Evolutionary conservation across 2,329 filamentous ascomycete species (phyloP).

Genomic region (Amylocarpus encephaloides): DNA sequence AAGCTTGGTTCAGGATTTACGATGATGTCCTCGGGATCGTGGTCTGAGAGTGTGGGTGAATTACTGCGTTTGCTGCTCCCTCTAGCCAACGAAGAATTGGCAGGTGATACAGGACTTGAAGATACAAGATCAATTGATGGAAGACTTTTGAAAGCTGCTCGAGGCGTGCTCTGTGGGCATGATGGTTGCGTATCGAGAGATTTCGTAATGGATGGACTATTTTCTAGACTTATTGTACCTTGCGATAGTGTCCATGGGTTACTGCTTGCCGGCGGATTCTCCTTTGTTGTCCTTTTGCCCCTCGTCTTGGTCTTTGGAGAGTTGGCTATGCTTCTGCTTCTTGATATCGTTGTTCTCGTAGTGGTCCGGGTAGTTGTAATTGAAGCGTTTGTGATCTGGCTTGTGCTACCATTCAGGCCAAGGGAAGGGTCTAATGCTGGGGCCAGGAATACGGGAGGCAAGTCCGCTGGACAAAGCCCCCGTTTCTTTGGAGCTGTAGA

Average conservation of each 20-base stretch:
- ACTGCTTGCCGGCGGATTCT: slow-evolving; percentile 1
- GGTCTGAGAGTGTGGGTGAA: slow-evolving; percentile 1
- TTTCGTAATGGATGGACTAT: slow-evolving; percentile 6
- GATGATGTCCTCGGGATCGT: not conserved
- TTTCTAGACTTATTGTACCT: slow-evolving; percentile 10
- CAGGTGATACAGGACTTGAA: not conserved
- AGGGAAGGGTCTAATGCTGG: slow-evolving; percentile 16
- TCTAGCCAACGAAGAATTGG: not conserved
- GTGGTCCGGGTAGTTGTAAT: not conserved
- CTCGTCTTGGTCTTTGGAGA: slow-evolving; percentile 1
- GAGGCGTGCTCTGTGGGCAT: slow-evolving; percentile 1
- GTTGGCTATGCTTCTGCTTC: not conserved
- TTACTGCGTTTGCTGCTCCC: slow-evolving; percentile 7
- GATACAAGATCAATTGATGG: slow-evolving; percentile 4
- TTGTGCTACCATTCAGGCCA: not conserved
- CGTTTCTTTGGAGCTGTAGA: slow-evolving; percentile 5
- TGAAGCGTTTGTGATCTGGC: not conserved
- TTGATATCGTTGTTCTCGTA: not conserved
- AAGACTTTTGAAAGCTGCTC: slow-evolving; percentile 7
- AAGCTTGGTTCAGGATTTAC: not conserved
- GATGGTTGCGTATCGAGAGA: slow-evolving; percentile 4
- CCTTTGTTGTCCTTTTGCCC: slow-evolving; percentile 2
- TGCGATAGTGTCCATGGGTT: slow-evolving; percentile 9
- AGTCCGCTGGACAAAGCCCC: slow-evolving; percentile 7
- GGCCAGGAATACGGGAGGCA: slow-evolving; percentile 19